Evolutionary conservation across 2,329 filamentous ascomycete genomes (phyloP).

Genomic region (Zelopaecilomyces penicillatus): DNA sequence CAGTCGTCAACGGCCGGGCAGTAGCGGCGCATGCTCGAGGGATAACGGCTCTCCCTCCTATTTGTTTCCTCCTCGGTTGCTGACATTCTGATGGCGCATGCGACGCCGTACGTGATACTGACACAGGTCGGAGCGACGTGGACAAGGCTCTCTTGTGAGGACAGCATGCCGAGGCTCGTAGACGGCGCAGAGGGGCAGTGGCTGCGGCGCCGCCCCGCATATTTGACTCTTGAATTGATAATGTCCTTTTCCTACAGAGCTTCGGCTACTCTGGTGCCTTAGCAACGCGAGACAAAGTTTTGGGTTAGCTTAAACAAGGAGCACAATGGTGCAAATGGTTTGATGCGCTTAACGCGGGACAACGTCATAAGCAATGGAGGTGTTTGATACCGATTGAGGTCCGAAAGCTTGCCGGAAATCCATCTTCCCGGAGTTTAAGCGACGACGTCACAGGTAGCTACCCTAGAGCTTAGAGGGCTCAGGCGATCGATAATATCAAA

Average conservation of each 20-base stretch:
- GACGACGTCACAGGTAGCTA: neutral
- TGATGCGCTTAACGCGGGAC: neutral
- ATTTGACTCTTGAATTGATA: neutral
- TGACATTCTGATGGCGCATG: too few species aligned
- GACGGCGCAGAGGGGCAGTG: conserved; percentile 10
- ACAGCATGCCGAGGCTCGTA: conserved; percentile 9
- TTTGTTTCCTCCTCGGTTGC: too few species aligned
- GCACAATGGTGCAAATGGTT: neutral
- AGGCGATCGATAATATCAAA: too few species aligned
- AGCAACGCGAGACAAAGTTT: neutral
- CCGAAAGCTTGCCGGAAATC: neutral
- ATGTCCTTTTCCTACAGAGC: neutral
- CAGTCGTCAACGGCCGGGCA: conserved; percentile 21
- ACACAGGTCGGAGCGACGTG: too few species aligned
- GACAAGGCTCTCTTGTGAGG: neutral
- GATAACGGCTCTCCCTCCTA: neutral
- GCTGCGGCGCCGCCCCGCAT: conserved; percentile 13
- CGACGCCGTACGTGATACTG: too few species aligned
- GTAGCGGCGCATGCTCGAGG: conserved; percentile 3
- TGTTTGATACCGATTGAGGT: neutral
- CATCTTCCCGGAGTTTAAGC: neutral
- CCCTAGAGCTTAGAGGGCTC: neutral
- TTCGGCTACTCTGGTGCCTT: neutral
- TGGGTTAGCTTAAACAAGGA: neutral
- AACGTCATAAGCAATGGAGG: neutral